phyloP scores from a whole-genome alignment of 1,284 basidiomycete species.

The Ceratobasidium sp. region DNA sequence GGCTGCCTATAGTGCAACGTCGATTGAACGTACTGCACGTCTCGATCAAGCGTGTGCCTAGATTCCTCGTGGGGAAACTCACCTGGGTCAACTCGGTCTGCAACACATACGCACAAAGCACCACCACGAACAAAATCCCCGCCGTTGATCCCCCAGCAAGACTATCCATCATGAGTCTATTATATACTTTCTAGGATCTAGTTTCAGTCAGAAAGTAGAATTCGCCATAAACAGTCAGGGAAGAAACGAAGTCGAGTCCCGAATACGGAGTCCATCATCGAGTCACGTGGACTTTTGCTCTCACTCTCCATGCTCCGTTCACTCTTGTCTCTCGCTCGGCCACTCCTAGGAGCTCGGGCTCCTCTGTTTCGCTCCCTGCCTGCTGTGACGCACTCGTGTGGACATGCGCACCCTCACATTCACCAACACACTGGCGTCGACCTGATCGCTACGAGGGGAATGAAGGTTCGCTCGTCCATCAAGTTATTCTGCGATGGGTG shows the following conservation, averaged over 20 bases:
- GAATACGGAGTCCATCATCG: too few species aligned
- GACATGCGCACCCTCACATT: slow-evolving; percentile 27
- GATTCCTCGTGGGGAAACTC: slow-evolving; percentile 52
- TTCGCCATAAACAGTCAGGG: too few species aligned
- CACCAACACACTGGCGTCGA: slow-evolving; percentile 48
- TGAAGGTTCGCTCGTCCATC: slow-evolving; percentile 96
- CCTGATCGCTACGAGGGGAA: slow-evolving; percentile 67
- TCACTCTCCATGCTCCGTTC: slow-evolving; percentile 63
- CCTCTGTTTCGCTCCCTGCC: slow-evolving; percentile 46
- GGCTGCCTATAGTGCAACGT: slow-evolving; percentile 72
- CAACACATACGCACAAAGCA: slow-evolving; percentile 45
- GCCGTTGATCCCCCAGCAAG: slow-evolving; percentile 24
- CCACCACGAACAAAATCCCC: slow-evolving; percentile 38
- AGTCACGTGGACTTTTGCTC: background rate
- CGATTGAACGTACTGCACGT: slow-evolving; percentile 76
- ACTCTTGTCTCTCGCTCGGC: slow-evolving; percentile 65
- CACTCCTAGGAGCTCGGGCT: slow-evolving; percentile 59
- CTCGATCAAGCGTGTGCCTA: slow-evolving; percentile 61
- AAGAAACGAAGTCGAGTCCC: too few species aligned
- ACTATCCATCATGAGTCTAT: background rate
- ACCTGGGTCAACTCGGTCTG: slow-evolving; percentile 44
- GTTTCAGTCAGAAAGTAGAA: background rate
- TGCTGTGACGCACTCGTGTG: slow-evolving; percentile 45
- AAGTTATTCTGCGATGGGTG: slow-evolving; percentile 93
- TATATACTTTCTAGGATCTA: background rate